These are phyloP conservation scores for Pythium brachiatum DNA, from an alignment of 352 stramenopile genomes.

Conservation along the genomic window DNA sequence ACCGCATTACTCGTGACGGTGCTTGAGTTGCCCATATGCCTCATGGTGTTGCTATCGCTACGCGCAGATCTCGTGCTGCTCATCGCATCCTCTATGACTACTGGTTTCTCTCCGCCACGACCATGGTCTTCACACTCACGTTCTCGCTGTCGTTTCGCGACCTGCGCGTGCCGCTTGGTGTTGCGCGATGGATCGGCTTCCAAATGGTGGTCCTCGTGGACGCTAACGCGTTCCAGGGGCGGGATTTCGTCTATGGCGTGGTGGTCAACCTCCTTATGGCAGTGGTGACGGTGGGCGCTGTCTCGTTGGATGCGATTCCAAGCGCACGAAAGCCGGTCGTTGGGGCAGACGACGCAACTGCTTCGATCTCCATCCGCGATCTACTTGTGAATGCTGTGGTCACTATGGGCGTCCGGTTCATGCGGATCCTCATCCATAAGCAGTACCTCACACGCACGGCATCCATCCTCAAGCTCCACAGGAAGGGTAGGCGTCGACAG, in stretches of 20 bases:
- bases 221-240: constrained; percentile 15
- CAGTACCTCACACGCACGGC: background rate
- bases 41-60: constrained; percentile 4
- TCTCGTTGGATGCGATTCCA: background rate
- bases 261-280: background rate
- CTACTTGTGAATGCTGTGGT: constrained; percentile 9
- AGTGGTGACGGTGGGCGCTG: background rate
- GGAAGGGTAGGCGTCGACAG: too few relatives aligned
- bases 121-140: constrained; percentile 12
- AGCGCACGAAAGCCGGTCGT: background rate
- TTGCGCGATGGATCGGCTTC: constrained; percentile 6
- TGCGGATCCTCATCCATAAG: constrained; percentile 17
- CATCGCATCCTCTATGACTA: constrained; percentile 24
- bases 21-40: background rate
- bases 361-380: background rate
- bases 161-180: background rate
- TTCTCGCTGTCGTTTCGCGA: constrained; percentile 16
- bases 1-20: background rate
- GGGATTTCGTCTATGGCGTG: constrained; percentile 1
- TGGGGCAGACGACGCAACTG: background rate
- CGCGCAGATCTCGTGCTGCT: constrained; percentile 23
- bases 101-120: constrained; percentile 28
- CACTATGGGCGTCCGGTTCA: constrained; percentile 10
- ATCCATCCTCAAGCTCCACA: too few relatives aligned
- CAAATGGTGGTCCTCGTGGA: constrained; percentile 27